Conservation (phyloP, 2,329 filamentous ascomycete genomes). For the Xylariaceae sp. region DNA sequence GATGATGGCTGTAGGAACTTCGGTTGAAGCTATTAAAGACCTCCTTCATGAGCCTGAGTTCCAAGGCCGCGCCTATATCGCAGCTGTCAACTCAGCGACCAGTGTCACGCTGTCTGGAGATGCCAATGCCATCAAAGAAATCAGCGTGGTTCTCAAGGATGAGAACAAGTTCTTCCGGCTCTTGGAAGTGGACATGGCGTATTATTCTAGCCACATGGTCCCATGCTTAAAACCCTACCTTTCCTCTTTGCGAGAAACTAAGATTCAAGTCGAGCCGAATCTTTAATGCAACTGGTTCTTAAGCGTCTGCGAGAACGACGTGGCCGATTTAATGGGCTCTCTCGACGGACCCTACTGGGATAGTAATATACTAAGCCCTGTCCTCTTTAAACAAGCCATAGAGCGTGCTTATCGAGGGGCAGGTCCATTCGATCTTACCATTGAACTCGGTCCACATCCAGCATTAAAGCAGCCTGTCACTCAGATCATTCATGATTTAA, state of each 20-base stretch:
- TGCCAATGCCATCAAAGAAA: conserved; percentile 18
- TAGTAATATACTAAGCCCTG: conserved; percentile 36
- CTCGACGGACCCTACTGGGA: conserved; percentile 31
- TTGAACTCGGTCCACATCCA: conserved; percentile 40
- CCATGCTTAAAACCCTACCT: conserved; percentile 11
- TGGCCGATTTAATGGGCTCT: background rate
- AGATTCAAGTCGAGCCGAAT: too few relatives aligned
- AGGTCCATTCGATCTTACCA: conserved; percentile 25
- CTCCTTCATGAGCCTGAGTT: conserved; percentile 16
- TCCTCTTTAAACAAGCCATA: conserved; percentile 36
- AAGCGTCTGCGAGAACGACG: conserved; percentile 8
- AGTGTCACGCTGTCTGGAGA: conserved; percentile 32
- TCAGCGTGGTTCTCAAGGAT: conserved; percentile 15
- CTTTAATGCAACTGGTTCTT: conserved; percentile 22
- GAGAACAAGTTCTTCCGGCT: conserved; percentile 20
- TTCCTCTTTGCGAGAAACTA: conserved; percentile 3
- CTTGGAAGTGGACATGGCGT: conserved; percentile 32
- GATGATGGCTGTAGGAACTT: conserved; percentile 41
- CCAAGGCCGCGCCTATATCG: conserved; percentile 21
- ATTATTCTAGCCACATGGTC: conserved; percentile 33
- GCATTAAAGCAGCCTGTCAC: conserved; percentile 32
- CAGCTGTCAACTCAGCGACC: conserved; percentile 26
- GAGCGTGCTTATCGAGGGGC: conserved; percentile 13
- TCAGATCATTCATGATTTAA: conserved; percentile 25
- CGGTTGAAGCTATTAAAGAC: conserved; percentile 26